Percentiles rank a stretch among this genome's conserved stretches.
Conservation (phyloP, 2,329 filamentous ascomycete genomes). For the Atkinsonella texensis region DNA sequence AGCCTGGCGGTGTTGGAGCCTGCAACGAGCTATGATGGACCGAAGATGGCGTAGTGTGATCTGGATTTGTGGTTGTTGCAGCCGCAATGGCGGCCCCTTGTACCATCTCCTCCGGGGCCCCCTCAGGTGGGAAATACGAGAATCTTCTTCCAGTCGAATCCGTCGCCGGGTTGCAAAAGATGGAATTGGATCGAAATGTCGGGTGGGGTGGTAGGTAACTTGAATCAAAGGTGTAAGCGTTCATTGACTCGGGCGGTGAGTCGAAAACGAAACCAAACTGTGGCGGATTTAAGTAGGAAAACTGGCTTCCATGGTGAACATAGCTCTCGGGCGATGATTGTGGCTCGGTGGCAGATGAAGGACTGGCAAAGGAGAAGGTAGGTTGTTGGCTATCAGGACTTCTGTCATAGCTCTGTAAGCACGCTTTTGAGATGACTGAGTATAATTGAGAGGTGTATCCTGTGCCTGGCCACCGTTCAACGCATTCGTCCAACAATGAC, state of each 20-base stretch:
- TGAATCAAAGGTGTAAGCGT: slow-evolving; percentile 31
- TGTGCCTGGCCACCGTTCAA: slow-evolving; percentile 85
- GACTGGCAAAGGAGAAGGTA: slow-evolving; percentile 22
- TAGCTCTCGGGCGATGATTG: slow-evolving; percentile 21
- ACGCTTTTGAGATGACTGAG: slow-evolving; percentile 71
- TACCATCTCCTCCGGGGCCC: slow-evolving; percentile 21
- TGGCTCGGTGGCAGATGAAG: slow-evolving; percentile 19
- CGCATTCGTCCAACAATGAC: slow-evolving; percentile 67
- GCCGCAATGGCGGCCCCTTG: slow-evolving; percentile 11
- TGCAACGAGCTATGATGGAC: slow-evolving; percentile 21
- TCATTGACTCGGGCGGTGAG: slow-evolving; percentile 41
- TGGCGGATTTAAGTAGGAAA: slow-evolving; percentile 34
- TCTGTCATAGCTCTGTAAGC: slow-evolving; percentile 74
- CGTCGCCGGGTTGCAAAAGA: slow-evolving; percentile 47
- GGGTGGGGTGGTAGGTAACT: slow-evolving; percentile 34
- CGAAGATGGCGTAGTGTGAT: slow-evolving; percentile 17
- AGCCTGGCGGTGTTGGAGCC: slow-evolving; percentile 33
- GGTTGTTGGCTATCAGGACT: slow-evolving; percentile 13
- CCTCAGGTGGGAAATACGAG: slow-evolving; percentile 52
- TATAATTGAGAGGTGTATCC: slow-evolving; percentile 77
- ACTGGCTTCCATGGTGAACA: slow-evolving; percentile 17
- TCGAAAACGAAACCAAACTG: slow-evolving; percentile 49
- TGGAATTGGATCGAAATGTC: slow-evolving; percentile 53
- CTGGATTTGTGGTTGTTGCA: slow-evolving; percentile 19
- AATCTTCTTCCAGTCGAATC: slow-evolving; percentile 45